Evolutionary conservation across 2,329 filamentous ascomycete genomes (phyloP), one percentile per base, ranked within the genome.

Genomic region (Blastomyces percursus): DNA sequence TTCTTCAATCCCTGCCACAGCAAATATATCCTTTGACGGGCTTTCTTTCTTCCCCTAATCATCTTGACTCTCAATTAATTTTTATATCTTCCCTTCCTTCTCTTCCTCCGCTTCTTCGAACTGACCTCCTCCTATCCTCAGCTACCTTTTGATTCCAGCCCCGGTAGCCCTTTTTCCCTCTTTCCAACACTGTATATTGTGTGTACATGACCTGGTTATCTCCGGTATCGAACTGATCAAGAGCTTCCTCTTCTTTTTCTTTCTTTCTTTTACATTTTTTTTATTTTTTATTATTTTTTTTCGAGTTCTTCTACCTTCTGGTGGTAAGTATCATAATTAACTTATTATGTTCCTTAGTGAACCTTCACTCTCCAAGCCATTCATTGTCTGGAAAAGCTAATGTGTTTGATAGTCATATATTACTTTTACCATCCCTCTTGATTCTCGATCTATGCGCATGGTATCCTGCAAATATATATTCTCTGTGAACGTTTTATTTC

Each of bases 401-500:
- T 42, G 16, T n/a, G 21, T 32, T 24, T 35, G 16, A 46, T 48
- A 59, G 57, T 46, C 42, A 59, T 35, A 48, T 59, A 59, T 59
- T 59, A 59, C 42, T 35, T 27, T 30, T 48, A 59, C 40, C 57
- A 59, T 46, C 27, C 42, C 42, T 32, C 42, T 59, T 48, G 57
- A 59, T 50, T 58, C 38, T 24, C 30, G 35, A 38, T 52, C 54
- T 40, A 63, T 67, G 68, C 69, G 71, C 67, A 72, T 72, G 69
- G 69, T 73, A 59, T 64, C 64, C 61, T 70, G 69, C 69, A 71
- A 70, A 71, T 70, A 73, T 61, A 60, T 59, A 62, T 62, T 57
- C 61, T 65, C 27, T 61, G 60, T 61, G 50, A 55, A 32, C 60
- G n/a, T 56, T 56, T 35, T 42, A 24, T 32, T n/a, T 40, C n/a